Percentiles rank a stretch among this genome's conserved stretches.
These are phyloP conservation scores for Mycena venus DNA, from an alignment of 768 basidiomycete species.

Conservation along the genomic window DNA sequence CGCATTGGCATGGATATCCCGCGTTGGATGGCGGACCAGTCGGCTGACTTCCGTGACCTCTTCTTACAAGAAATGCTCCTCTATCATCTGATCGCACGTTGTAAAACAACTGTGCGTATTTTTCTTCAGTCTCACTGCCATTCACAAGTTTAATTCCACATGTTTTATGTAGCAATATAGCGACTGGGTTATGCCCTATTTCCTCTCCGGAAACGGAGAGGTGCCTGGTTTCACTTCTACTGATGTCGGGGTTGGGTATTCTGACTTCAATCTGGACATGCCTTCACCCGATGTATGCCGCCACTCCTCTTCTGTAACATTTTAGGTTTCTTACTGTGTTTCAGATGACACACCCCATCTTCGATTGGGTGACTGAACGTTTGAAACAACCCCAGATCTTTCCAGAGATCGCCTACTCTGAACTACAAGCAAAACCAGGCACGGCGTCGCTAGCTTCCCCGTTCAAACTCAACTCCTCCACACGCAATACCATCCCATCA, in stretches of 20 bases:
- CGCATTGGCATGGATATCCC: not conserved
- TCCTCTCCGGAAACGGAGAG: not conserved
- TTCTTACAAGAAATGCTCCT: not conserved
- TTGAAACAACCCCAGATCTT: not conserved
- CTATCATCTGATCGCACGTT: not conserved
- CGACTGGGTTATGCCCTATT: not conserved
- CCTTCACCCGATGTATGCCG: not conserved
- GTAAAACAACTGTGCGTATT: not conserved
- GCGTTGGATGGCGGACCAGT: not conserved
- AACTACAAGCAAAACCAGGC: not conserved
- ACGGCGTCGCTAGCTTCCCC: not conserved
- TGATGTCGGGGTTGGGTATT: not conserved
- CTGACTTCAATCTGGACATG: conserved; percentile 2
- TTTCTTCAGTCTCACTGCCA: no score
- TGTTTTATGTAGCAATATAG: not conserved
- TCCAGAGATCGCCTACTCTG: not conserved
- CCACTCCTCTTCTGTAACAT: not conserved
- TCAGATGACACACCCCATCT: not conserved
- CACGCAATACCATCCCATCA: not conserved
- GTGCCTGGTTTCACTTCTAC: not conserved
- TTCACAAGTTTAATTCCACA: not conserved
- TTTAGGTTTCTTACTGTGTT: no score
- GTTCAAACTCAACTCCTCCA: not conserved
- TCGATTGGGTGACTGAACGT: not conserved
- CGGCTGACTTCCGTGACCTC: not conserved